Conservation (phyloP, 2,329 filamentous ascomycete genomes). For the Talaromyces pinophilus region DNA sequence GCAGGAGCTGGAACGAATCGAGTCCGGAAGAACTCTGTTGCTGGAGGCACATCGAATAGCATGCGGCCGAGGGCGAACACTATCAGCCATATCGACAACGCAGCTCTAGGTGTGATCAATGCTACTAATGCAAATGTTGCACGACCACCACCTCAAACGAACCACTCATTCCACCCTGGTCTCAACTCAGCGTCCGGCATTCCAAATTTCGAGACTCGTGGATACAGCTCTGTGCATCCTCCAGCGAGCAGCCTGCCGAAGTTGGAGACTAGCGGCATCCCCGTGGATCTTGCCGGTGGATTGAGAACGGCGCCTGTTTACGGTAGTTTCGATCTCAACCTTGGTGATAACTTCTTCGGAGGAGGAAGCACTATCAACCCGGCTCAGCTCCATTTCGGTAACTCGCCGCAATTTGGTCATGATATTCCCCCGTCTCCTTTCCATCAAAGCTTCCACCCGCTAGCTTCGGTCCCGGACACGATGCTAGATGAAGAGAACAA, state of each 20-base stretch:
- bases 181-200: slow-evolving; percentile 63
- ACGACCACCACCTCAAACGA: slow-evolving; percentile 32
- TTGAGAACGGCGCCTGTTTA: slow-evolving; percentile 77
- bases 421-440: slow-evolving; percentile 47
- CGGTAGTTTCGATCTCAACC: slow-evolving; percentile 69
- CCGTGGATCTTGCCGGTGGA: slow-evolving; percentile 66
- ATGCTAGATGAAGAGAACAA: slow-evolving; percentile 68
- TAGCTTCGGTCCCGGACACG: slow-evolving; percentile 57
- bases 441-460: slow-evolving; percentile 44
- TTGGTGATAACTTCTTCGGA: slow-evolving; percentile 63
- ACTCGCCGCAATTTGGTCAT: slow-evolving; percentile 62
- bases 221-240: slow-evolving; percentile 56
- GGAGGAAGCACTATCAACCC: slow-evolving; percentile 59
- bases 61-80: slow-evolving; percentile 94
- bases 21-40: slow-evolving; percentile 90
- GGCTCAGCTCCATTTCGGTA: slow-evolving; percentile 76
- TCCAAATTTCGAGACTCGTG: slow-evolving; percentile 64
- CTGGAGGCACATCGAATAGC: slow-evolving; percentile 51
- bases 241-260: slow-evolving; percentile 73
- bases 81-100: slow-evolving; percentile 86
- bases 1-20: slow-evolving; percentile 64
- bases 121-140: slow-evolving; percentile 32
- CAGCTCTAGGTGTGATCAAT: slow-evolving; percentile 65
- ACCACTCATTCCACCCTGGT: slow-evolving; percentile 72
- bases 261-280: slow-evolving; percentile 75